Conservation (phyloP, 2,329 filamentous ascomycete genomes). For the Arthrobotrys iridis region DNA sequence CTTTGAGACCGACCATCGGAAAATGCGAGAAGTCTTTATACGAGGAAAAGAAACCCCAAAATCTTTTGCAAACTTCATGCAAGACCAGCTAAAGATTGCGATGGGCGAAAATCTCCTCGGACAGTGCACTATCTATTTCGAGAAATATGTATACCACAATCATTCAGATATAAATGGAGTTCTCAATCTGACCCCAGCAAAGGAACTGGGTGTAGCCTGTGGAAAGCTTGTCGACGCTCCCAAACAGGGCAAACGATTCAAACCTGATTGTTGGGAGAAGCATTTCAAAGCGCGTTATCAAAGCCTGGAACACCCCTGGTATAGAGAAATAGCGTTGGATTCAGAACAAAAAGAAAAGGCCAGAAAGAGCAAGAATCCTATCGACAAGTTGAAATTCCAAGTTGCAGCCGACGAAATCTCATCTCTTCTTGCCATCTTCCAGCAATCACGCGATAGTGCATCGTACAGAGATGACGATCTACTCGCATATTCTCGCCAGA, state of each 20-base stretch:
- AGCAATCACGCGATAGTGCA: not conserved
- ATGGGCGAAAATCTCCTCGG: constrained; percentile 70
- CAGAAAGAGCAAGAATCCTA: not conserved
- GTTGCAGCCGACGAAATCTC: constrained; percentile 8
- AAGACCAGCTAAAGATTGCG: constrained; percentile 69
- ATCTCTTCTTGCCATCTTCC: not conserved
- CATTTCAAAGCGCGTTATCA: not conserved
- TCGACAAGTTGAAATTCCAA: constrained; percentile 23
- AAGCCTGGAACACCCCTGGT: not conserved
- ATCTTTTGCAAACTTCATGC: constrained; percentile 65
- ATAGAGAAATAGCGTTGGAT: not conserved
- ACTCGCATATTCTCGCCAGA: not conserved
- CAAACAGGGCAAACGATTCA: constrained; percentile 68
- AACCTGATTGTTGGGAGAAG: not conserved
- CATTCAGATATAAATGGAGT: not conserved
- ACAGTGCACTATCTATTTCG: constrained; percentile 72
- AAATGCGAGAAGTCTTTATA: constrained; percentile 21
- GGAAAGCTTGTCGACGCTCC: constrained; percentile 69
- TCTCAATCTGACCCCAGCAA: constrained; percentile 64
- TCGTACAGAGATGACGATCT: not conserved
- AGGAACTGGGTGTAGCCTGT: constrained; percentile 67
- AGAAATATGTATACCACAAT: constrained; percentile 70
- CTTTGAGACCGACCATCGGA: constrained; percentile 33
- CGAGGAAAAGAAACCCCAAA: constrained; percentile 5
- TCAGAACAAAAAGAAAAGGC: not conserved